Evolutionary conservation across 2,329 filamentous ascomycete species (phyloP).

Genomic region (Simplicillium sp.): DNA sequence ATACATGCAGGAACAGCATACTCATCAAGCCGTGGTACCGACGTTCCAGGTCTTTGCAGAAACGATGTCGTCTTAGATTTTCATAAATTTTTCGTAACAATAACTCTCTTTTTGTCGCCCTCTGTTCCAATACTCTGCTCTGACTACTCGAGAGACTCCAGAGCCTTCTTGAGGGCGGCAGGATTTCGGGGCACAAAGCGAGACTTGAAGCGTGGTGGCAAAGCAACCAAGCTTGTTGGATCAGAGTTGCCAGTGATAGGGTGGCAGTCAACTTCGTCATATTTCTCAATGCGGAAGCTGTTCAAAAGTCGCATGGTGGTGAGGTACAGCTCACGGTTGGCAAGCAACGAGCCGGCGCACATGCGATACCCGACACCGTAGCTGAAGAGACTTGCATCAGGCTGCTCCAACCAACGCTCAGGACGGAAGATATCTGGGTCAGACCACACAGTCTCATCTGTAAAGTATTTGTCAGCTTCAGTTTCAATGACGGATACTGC

Average conservation of each 20-base stretch:
- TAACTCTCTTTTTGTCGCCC: too few relatives aligned
- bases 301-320: constrained; percentile 53
- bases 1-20: too few relatives aligned
- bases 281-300: constrained; percentile 48
- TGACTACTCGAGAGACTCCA: constrained; percentile 1
- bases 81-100: too few relatives aligned
- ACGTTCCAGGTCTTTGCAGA: too few relatives aligned
- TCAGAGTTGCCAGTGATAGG: constrained; percentile 51
- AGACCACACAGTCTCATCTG: constrained; percentile 43
- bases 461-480: neutral
- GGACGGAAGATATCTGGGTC: constrained; percentile 48
- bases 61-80: too few relatives aligned
- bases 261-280: constrained; percentile 46
- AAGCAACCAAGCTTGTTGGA: constrained; percentile 51
- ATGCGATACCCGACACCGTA: constrained; percentile 55
- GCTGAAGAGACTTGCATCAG: constrained; percentile 51
- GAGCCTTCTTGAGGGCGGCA: constrained; percentile 4
- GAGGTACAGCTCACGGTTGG: constrained; percentile 56
- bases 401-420: constrained; percentile 53
- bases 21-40: too few relatives aligned
- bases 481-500: neutral
- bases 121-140: too few relatives aligned
- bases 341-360: constrained; percentile 52
- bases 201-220: constrained; percentile 48
- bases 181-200: constrained; percentile 42